Evolutionary conservation across 148 eudicot genomes (phyloP).

Genomic region (Rhododendron vialii): DNA sequence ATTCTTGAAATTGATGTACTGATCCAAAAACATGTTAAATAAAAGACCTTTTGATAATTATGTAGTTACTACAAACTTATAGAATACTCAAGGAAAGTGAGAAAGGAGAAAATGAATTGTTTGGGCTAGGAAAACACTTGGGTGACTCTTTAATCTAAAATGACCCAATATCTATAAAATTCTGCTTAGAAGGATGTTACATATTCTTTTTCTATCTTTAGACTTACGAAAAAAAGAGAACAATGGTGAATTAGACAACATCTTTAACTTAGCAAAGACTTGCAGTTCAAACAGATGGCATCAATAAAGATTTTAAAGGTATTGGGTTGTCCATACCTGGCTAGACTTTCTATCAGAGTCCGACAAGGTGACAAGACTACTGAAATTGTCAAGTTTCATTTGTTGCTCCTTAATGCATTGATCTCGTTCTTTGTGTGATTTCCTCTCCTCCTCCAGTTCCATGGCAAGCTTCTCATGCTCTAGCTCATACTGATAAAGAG

Average conservation of each 20-base stretch:
- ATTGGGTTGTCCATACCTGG: slow-evolving; percentile 34
- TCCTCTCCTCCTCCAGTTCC: slow-evolving; percentile 94
- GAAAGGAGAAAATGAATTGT: neutral
- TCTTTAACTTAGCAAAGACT: neutral
- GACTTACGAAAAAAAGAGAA: neutral
- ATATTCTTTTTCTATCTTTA: neutral
- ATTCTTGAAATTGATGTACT: neutral
- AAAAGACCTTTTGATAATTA: neutral
- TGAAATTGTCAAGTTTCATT: slow-evolving; percentile 56
- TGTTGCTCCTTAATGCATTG: slow-evolving; percentile 72
- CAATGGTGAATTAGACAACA: slow-evolving; percentile 7
- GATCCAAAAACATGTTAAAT: neutral
- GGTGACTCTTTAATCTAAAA: neutral
- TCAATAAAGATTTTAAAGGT: neutral
- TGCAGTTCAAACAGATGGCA: neutral
- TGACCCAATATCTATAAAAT: neutral
- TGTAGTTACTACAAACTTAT: neutral
- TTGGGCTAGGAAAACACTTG: neutral
- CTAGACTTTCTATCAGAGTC: slow-evolving; percentile 39
- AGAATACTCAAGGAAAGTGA: neutral
- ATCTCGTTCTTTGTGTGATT: slow-evolving; percentile 66
- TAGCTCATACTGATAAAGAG: slow-evolving; percentile 62
- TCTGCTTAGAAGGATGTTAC: neutral
- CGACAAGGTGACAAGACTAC: slow-evolving; percentile 41
- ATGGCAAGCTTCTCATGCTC: slow-evolving; percentile 80